Evolutionary conservation across 345 rosid species (phyloP).

Genomic region (Bruguiera sexangula): DNA sequence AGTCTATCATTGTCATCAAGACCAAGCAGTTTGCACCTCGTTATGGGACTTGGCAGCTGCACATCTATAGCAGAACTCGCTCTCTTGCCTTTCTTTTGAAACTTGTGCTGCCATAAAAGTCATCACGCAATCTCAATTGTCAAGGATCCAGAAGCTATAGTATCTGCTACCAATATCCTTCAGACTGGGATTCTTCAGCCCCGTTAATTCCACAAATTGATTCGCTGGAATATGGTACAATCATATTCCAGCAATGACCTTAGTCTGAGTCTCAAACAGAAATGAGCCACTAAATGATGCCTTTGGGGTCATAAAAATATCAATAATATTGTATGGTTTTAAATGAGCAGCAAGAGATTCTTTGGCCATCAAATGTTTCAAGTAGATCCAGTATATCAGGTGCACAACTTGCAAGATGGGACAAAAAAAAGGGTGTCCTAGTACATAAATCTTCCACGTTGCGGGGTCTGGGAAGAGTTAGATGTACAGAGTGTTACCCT

Average conservation of each 20-base stretch:
- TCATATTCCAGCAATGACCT: not conserved
- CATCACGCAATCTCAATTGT: not conserved
- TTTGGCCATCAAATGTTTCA: constrained; percentile 9
- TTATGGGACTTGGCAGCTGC: not conserved
- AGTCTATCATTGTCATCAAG: too few species aligned
- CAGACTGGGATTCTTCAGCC: constrained; percentile 16
- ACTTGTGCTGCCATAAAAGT: not conserved
- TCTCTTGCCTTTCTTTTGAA: not conserved
- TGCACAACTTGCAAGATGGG: not conserved
- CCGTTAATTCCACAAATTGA: constrained; percentile 2
- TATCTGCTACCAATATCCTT: not conserved
- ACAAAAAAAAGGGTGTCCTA: too few species aligned
- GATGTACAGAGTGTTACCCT: too few species aligned
- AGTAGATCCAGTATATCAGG: not conserved
- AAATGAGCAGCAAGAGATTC: too few species aligned
- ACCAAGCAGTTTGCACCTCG: not conserved
- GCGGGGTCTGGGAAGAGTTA: too few species aligned
- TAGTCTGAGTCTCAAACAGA: not conserved
- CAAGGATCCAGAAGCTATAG: constrained; percentile 10
- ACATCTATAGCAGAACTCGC: not conserved
- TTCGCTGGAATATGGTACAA: constrained; percentile 14
- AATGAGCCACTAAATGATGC: not conserved
- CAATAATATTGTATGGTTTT: too few species aligned
- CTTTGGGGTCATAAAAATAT: too few species aligned
- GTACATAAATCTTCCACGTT: too few species aligned